A percentile compares a stretch with the other conserved stretches of the same genome.
Conservation (phyloP, 23 red algal species). For the Chondrus crispus region DNA sequence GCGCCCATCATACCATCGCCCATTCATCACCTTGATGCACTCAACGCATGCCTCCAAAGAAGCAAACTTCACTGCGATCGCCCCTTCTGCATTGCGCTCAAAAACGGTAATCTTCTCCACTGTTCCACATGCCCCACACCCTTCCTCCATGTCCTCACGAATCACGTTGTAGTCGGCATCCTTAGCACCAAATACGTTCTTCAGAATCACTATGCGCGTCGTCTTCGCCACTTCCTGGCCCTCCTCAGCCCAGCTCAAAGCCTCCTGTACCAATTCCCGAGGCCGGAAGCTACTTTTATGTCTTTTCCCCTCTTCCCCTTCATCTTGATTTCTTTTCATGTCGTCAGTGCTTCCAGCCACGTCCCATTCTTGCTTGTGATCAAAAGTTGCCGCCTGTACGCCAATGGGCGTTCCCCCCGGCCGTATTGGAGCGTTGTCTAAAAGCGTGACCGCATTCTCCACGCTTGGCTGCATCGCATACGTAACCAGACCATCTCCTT, state of each 20-base stretch:
- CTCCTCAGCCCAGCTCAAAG: constrained; percentile 59
- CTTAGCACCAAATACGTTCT: constrained; percentile 68
- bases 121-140: constrained; percentile 27
- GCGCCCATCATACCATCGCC: constrained; percentile 75
- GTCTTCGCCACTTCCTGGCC: constrained; percentile 4
- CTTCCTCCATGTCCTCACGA: constrained; percentile 56
- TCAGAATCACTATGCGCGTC: constrained; percentile 70
- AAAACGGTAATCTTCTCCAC: constrained; percentile 77
- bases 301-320: not conserved
- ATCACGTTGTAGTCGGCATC: constrained; percentile 41
- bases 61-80: constrained; percentile 64
- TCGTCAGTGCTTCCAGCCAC: not conserved
- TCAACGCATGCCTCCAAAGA: constrained; percentile 4
- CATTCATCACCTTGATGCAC: constrained; percentile 76
- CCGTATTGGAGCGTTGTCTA: constrained; percentile 44
- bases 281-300: not conserved
- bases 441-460: constrained; percentile 54
- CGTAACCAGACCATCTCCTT: constrained; percentile 72
- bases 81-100: constrained; percentile 65
- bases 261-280: not conserved
- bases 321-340: not conserved
- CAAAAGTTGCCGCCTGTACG: constrained; percentile 33
- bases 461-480: constrained; percentile 67
- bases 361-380: no score
- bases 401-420: not conserved